phyloP scores from a whole-genome alignment of 805 yeast genomes.

The Nematodospora valgi region DNA sequence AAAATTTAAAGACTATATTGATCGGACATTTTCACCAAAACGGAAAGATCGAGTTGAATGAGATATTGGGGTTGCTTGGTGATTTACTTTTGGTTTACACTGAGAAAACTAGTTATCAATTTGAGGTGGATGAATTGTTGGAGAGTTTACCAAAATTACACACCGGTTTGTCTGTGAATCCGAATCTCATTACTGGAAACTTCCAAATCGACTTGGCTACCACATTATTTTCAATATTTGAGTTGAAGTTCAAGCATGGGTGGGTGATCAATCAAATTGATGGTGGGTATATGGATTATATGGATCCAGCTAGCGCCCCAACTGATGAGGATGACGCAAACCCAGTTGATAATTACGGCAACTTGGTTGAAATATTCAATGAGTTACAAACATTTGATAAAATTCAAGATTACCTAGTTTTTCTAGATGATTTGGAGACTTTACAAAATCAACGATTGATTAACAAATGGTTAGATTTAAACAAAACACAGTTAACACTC shows the following conservation, averaged over 20 bases:
- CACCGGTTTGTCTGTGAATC: slow-evolving; percentile 71
- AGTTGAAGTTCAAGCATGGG: slow-evolving; percentile 71
- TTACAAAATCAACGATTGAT: slow-evolving; percentile 15
- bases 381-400: slow-evolving; percentile 43
- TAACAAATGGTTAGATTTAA: slow-evolving; percentile 46
- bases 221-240: slow-evolving; percentile 56
- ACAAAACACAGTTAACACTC: slow-evolving; percentile 73
- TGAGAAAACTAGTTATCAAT: slow-evolving; percentile 12
- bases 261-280: slow-evolving; percentile 60
- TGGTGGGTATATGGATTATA: too few relatives aligned
- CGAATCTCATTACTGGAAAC: slow-evolving; percentile 52
- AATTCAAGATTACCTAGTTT: slow-evolving; percentile 53
- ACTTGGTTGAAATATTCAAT: slow-evolving; percentile 17
- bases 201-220: slow-evolving; percentile 52
- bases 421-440: slow-evolving; percentile 9
- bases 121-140: slow-evolving; percentile 34
- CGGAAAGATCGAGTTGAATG: slow-evolving; percentile 24
- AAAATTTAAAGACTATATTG: slow-evolving; percentile 16
- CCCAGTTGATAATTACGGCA: slow-evolving; percentile 13
- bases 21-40: slow-evolving; percentile 8
- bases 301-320: too few relatives aligned
- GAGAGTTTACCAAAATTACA: slow-evolving; percentile 60
- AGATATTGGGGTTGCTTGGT: slow-evolving; percentile 49
- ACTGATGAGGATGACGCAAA: too few relatives aligned
- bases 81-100: slow-evolving; percentile 31